phyloP scores from a whole-genome alignment of 257 asterid genomes.

The Nicotiana undulata region DNA sequence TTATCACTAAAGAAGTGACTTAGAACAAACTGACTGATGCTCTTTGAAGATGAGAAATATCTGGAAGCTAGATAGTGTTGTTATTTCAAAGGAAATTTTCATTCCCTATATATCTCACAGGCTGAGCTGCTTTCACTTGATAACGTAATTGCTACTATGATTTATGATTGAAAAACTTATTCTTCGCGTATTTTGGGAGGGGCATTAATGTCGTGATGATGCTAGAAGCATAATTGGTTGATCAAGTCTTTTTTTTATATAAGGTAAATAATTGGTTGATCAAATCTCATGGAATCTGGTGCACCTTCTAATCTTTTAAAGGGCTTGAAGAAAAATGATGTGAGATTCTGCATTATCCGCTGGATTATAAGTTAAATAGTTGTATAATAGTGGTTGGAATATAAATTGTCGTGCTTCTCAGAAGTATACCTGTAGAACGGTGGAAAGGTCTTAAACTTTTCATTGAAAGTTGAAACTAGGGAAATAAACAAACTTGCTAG shows the following conservation, averaged over 20 bases:
- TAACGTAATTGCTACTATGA: not conserved
- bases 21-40: not conserved
- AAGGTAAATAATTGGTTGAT: no score
- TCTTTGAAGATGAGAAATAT: not conserved
- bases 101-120: not conserved
- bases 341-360: not conserved
- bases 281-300: not conserved
- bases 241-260: no score
- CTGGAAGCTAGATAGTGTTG: not conserved
- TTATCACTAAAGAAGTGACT: not conserved
- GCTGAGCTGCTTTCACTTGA: not conserved
- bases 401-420: not conserved
- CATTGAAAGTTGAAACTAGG: not conserved
- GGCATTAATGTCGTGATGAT: not conserved
- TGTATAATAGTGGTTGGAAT: not conserved
- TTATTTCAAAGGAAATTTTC: not conserved
- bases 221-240: not conserved
- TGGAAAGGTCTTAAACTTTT: not conserved
- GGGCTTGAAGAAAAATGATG: not conserved
- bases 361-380: not conserved
- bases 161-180: not conserved
- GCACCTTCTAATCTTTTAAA: not conserved
- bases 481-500: not conserved
- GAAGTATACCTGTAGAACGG: not conserved
- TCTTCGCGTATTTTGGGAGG: not conserved